Base-by-base conservation (phyloP, 768 basidiomycete species). In the Scleroderma citrinum region DNA sequence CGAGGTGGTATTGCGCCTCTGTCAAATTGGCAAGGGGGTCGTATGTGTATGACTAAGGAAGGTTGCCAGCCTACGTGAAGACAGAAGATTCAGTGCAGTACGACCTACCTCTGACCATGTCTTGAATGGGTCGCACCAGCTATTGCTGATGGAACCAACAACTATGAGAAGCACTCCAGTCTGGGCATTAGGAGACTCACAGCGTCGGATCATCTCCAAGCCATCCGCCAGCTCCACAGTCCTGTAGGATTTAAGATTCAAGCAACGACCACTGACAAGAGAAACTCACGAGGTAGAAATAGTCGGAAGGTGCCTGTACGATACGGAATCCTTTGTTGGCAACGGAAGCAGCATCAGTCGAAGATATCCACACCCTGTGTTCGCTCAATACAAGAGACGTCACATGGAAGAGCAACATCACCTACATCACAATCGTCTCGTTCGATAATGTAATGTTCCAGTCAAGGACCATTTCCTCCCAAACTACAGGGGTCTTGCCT, bases 401-500 rank as follows among this genome's bases (percentile, higher is more conserved):
- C 24, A 26, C 44, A 30, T 41, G 19, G 21, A 1, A 47, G 7
- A 16, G 47, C 17, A 21, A 29, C n/a, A 26, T 1, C 7, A 38
- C 59, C 35, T 29, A 73, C 71, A 76, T 66, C 44, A 76, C 57
- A 46, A 76, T 55, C 8, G 73, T 72, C 35, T 75, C 71, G 30
- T 72, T 71, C 19, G 57, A 57, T 1, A 78, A 64, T 0, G 62
- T 67, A 10, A 78, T 55, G 43, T 73, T 68, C 55, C 63, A 66
- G 17, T 57, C 26, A n/a, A 71, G 48, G 10, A 72, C 66, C 75
- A 80, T 76, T 52, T 82, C 81, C 70, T 92, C 83, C 85, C 88
- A 92, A 6, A 92, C 87, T 29, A 91, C 81, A 1, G 88, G 83
- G 0, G 77, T 85, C 68, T 92, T 92, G 0, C 82, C 83, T 1